phyloP scores from a whole-genome alignment of 371 early-diverging fungal species.

The Haplosporangium sp. region DNA sequence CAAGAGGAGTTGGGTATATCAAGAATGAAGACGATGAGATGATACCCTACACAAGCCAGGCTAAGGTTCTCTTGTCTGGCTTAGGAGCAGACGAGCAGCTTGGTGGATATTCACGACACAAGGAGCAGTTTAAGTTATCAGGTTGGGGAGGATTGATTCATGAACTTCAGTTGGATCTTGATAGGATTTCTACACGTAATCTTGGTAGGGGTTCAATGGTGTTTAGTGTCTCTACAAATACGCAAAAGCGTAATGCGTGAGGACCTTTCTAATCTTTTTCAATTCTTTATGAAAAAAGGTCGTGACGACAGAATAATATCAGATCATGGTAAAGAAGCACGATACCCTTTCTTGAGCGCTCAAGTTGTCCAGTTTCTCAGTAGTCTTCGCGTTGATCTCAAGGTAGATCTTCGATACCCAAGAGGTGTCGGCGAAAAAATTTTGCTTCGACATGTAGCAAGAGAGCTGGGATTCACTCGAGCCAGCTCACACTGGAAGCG shows the following conservation, averaged over 20 bases:
- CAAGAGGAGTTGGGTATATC: conserved; percentile 75
- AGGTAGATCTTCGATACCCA: conserved; percentile 83
- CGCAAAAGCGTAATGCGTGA: background rate
- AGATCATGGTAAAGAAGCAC: conserved; percentile 88
- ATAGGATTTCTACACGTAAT: conserved; percentile 88
- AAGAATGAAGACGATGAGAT: conserved; percentile 27
- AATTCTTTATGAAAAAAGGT: conserved; percentile 59
- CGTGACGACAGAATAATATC: conserved; percentile 95
- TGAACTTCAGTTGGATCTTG: conserved; percentile 88
- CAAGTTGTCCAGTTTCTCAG: conserved; percentile 77
- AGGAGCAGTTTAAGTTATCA: conserved; percentile 74
- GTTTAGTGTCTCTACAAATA: background rate
- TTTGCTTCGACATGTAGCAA: conserved; percentile 78
- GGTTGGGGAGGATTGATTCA: conserved; percentile 76
- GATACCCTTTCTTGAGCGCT: conserved; percentile 90
- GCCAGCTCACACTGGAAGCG: conserved; percentile 81
- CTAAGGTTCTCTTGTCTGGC: conserved; percentile 88
- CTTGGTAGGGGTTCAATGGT: conserved; percentile 61
- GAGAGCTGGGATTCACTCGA: conserved; percentile 66
- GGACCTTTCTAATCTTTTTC: background rate
- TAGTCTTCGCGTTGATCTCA: conserved; percentile 78
- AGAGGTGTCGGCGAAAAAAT: conserved; percentile 94
- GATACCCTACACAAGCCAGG: conserved; percentile 67
- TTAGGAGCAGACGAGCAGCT: conserved; percentile 97
- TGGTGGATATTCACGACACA: conserved; percentile 93